Base-by-base conservation (phyloP, 768 basidiomycete species). In the Leccinum obscurum region DNA sequence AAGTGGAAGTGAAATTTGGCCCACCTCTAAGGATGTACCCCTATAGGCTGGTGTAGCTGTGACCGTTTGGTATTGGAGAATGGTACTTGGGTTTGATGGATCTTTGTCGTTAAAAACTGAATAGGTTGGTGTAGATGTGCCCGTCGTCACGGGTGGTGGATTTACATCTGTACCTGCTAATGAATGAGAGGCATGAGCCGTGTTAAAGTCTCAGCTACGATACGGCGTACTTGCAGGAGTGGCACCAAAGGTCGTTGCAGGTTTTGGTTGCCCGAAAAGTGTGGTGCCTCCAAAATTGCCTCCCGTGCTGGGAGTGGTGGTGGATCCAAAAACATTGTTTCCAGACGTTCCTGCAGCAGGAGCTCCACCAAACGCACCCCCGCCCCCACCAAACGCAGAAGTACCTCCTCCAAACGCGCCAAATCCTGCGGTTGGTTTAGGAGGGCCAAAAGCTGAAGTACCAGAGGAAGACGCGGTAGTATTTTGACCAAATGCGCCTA, bases 1-100 rank as follows among this genome's bases (percentile, higher is more conserved):
- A 11, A 35, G 49, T 9, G 3, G 41, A 35, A 54, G 24, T 5
- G 37, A 60, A 35, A 26, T 14, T 56, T 30, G 56, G 52, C 78
- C 53, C 64, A 86, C 91, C 80, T 88, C 93, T 62, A 91, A 83
- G 22, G 92, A 95, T 61, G 83, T 86, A 46, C 89, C 88, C 60
- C 81, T 75, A 70, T 94, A 96, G 17, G 82, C 81, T 15, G 89
- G 89, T 81, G 89, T 92, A 63, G 87, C 88, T 17, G 87, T 83
- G 56, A 93, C 93, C 39, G 87, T 83, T 73, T 95, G 93, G 72
- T 89, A 96, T 62, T 90, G 88, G 46, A 89, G 77, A 5, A 77
- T 83, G 13, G 75, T 59, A 54, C 55, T 77, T 17, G 77, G 64
- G 59, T 76, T 81, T 9, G 75, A 70, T 15, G 76, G 66, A 64